A percentile compares a stretch with the other conserved stretches of the same genome.
phyloP scores from a whole-genome alignment of 2,329 filamentous ascomycete species.

The Massarina eburnea region DNA sequence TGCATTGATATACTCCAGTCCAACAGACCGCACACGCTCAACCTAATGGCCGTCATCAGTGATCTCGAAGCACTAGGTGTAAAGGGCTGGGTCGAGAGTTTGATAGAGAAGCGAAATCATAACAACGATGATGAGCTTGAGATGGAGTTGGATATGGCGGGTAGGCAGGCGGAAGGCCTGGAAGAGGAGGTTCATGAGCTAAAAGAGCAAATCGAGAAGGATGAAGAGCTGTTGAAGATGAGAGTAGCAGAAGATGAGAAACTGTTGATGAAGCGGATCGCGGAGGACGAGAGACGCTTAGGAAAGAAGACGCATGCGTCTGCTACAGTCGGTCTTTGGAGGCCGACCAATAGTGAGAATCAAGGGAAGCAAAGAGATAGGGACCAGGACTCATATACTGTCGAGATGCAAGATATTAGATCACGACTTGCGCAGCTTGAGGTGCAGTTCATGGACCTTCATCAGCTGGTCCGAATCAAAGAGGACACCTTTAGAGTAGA shows the following conservation, averaged over 20 bases:
- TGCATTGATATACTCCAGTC: neutral
- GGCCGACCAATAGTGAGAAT: no score
- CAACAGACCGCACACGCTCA: neutral
- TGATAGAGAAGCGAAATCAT: neutral
- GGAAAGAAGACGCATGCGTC: no score
- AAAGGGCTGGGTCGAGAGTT: conserved; percentile 4
- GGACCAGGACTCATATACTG: neutral
- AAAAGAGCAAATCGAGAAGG: neutral
- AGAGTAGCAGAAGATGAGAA: neutral
- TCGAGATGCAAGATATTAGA: neutral
- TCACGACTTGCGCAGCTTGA: neutral
- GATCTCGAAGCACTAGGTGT: conserved; percentile 2
- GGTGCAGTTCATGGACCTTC: neutral
- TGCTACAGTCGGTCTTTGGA: no score
- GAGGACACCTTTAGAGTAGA: neutral
- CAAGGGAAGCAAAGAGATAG: no score
- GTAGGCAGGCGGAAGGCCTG: neutral
- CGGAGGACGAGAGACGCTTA: neutral
- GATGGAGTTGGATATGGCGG: neutral
- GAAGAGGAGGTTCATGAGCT: neutral
- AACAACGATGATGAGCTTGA: neutral
- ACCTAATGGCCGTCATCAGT: neutral
- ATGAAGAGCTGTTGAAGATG: neutral
- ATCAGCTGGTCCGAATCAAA: neutral
- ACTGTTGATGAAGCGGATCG: neutral